Conservation (phyloP, 139 green algal genomes). For the Chlorella sorokiniana region DNA sequence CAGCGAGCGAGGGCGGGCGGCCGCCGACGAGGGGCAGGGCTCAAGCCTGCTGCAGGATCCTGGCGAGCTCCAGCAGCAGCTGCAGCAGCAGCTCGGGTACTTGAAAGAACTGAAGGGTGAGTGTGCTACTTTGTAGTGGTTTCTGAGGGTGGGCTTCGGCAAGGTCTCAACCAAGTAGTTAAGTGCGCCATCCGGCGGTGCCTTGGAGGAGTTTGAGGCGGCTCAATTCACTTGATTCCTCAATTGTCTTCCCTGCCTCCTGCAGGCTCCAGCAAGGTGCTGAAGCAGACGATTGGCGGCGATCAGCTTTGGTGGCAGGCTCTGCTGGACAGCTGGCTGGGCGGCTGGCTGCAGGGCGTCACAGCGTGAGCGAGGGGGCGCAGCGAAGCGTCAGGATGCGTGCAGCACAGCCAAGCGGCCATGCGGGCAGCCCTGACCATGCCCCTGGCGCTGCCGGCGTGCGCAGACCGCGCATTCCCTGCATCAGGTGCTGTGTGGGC, state of each 20-base stretch:
- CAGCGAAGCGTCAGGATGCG: no score
- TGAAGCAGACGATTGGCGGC: neutral
- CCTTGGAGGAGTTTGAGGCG: neutral
- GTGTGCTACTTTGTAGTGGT: neutral
- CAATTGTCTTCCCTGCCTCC: neutral
- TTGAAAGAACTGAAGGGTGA: constrained; percentile 18
- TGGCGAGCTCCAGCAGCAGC: neutral
- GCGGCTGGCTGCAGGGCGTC: neutral
- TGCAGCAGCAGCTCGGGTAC: constrained; percentile 7
- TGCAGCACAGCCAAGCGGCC: neutral
- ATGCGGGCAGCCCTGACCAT: neutral
- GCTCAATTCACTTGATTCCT: neutral
- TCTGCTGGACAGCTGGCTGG: neutral
- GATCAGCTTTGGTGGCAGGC: neutral
- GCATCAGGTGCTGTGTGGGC: no score
- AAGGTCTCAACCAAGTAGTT: neutral
- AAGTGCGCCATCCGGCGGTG: neutral
- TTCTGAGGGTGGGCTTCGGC: neutral
- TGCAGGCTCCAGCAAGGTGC: constrained; percentile 26
- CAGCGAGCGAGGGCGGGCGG: no score
- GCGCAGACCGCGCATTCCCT: no score
- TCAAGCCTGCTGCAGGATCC: no score
- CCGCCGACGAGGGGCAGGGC: neutral
- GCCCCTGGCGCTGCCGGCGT: neutral
- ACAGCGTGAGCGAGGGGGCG: neutral